Evolutionary conservation across 768 basidiomycete species (phyloP).

Genomic region (Naganishia antarctica): DNA sequence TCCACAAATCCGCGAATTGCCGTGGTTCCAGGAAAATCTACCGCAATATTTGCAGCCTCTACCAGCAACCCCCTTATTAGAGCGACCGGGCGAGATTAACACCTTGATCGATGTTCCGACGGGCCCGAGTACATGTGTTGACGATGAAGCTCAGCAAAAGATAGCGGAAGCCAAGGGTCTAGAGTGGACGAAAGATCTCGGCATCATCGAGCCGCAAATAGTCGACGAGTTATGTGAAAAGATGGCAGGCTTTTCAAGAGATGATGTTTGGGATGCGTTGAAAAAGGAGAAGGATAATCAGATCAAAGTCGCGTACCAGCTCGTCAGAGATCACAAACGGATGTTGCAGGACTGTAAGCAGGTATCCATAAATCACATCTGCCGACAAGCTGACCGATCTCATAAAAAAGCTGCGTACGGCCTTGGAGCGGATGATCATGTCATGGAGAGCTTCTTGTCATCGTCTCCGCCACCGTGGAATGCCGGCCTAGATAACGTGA

Average conservation of each 20-base stretch:
- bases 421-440: conserved; percentile 71
- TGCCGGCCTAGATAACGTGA: conserved; percentile 41
- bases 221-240: conserved; percentile 72
- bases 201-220: conserved; percentile 84
- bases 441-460: conserved; percentile 51
- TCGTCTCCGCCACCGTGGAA: conserved; percentile 51
- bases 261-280: conserved; percentile 82
- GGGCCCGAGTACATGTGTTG: conserved; percentile 37
- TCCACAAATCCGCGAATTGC: conserved; percentile 80
- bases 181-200: conserved; percentile 77
- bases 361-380: conserved; percentile 29
- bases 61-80: conserved; percentile 58
- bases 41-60: conserved; percentile 74
- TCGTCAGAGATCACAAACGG: conserved; percentile 80
- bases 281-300: conserved; percentile 84
- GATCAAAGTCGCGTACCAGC: conserved; percentile 92
- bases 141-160: conserved; percentile 31
- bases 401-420: conserved; percentile 45
- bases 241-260: conserved; percentile 69
- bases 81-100: conserved; percentile 33
- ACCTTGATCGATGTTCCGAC: conserved; percentile 29
- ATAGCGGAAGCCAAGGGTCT: conserved; percentile 44
- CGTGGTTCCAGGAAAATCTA: conserved; percentile 82
- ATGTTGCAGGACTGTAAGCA: conserved; percentile 74
- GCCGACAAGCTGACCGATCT: conserved; percentile 57